Conservation (phyloP, 2,329 filamentous ascomycete genomes). For the Aspergillus pseudoterreus region DNA sequence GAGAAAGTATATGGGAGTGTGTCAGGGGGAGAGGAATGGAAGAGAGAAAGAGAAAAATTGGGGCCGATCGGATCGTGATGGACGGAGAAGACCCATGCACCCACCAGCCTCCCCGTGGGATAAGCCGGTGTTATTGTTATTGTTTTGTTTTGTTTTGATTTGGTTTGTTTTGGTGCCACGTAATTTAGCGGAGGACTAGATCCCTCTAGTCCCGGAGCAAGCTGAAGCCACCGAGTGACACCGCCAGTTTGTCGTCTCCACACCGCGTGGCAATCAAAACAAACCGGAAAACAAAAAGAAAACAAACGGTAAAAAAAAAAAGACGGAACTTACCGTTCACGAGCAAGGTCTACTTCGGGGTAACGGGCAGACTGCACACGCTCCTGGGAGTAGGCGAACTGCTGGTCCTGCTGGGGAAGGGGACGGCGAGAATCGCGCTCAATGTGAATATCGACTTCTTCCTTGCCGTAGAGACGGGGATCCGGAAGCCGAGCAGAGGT, state of each 20-base stretch:
- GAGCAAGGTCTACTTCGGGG: slow-evolving; percentile 48
- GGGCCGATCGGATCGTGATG: too few relatives aligned
- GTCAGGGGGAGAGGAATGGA: slow-evolving; percentile 1
- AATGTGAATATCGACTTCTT: slow-evolving; percentile 84
- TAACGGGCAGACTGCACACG: slow-evolving; percentile 34
- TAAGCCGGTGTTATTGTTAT: neutral
- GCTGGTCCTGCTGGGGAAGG: slow-evolving; percentile 6
- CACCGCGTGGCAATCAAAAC: slow-evolving; percentile 10
- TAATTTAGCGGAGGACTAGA: slow-evolving; percentile 20
- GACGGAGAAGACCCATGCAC: too few relatives aligned
- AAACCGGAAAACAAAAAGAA: slow-evolving; percentile 7
- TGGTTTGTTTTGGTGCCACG: slow-evolving; percentile 22
- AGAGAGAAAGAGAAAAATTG: neutral
- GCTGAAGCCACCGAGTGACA: slow-evolving; percentile 14
- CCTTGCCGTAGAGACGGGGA: slow-evolving; percentile 66
- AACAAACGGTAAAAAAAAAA: slow-evolving; percentile 7
- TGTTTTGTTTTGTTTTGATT: slow-evolving; percentile 4
- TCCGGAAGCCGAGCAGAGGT: slow-evolving; percentile 63
- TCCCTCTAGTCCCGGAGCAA: slow-evolving; percentile 14
- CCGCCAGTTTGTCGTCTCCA: slow-evolving; percentile 22
- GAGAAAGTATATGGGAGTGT: neutral
- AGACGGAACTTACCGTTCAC: slow-evolving; percentile 46
- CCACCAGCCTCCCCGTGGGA: too few relatives aligned
- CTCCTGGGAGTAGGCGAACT: slow-evolving; percentile 28
- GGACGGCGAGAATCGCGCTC: slow-evolving; percentile 39